Base-by-base conservation (phyloP, 106 monocot species). In the Amphibolis antarctica region DNA sequence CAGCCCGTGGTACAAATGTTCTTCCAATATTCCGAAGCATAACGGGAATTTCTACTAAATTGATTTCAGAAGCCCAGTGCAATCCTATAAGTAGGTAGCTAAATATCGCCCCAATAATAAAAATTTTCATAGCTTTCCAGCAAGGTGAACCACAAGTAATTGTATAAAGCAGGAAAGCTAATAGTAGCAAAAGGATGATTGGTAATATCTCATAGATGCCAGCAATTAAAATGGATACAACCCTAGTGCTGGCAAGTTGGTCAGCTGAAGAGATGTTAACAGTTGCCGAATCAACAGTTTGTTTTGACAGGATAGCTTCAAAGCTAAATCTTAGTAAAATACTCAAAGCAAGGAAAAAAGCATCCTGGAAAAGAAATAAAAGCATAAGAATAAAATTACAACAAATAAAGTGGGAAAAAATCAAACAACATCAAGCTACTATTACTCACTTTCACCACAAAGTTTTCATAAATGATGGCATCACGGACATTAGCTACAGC, bases 31-130 rank as follows among this genome's bases (percentile, higher is more conserved):
- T 66, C 72, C 42, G 55, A 76, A 80, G 11, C 11, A 28, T 19
- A 14, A 10, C 6, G 5, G 79, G 65, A 67, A 73, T 24, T 68
- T 28, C 25, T n/a, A 75, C 65, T 46, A 70, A 53, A 71, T 56
- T 78, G 67, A 66, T 85, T 70, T 87, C 91, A 44, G 76, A 76
- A 36, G 73, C 52, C 98, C 90, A 91, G 59, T 91, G 83, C 29
- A 78, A 15, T 60, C 66, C 77, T 67, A 88, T 79, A 43, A 87
- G 74, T 36, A 79, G 13, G 67, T 82, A 88, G 75, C 84, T 88
- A 42, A 81, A 12, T 36, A 76, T 30, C 17, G 71, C 75, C 55
- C 76, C 85, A 23, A 46, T 21, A n/a, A 71, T 28, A 63, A 70
- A 69, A 24, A 77, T 56, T 10, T 68, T 88, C 5, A 75, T 28